phyloP scores from a whole-genome alignment of 306 rosid genomes.

The Quercus dentata region DNA sequence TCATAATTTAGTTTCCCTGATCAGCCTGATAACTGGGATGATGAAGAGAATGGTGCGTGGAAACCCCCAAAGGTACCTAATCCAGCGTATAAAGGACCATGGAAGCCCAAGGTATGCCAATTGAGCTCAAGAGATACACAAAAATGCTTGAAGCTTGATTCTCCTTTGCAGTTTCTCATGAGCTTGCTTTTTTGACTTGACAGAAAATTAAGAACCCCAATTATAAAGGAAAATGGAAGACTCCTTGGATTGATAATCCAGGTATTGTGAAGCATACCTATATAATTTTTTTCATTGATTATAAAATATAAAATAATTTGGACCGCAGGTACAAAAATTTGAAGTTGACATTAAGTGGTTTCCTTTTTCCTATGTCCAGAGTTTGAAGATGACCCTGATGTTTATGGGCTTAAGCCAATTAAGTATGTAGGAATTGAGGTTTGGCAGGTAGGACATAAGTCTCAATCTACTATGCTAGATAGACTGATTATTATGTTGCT shows the following conservation, averaged over 20 bases:
- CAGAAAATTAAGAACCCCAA: conserved; percentile 50
- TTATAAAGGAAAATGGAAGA: conserved; percentile 64
- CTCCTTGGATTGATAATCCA: conserved; percentile 58
- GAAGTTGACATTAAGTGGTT: conserved; percentile 6
- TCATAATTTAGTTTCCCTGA: conserved; percentile 6
- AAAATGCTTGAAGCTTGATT: not conserved
- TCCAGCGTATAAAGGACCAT: conserved; percentile 93
- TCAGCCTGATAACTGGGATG: conserved; percentile 92
- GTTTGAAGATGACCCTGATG: conserved; percentile 59
- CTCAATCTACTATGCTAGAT: conserved; percentile 1
- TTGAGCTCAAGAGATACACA: conserved; percentile 19
- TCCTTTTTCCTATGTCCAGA: conserved; percentile 28
- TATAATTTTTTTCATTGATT: conserved; percentile 14
- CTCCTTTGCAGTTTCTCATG: conserved; percentile 13
- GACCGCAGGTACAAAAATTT: not conserved
- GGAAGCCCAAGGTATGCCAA: conserved; percentile 76
- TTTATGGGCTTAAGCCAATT: conserved; percentile 57
- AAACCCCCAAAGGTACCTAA: conserved; percentile 88
- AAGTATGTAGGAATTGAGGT: conserved; percentile 57
- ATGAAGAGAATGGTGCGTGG: conserved; percentile 88
- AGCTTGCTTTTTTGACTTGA: conserved; percentile 17
- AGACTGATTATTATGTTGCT: conserved; percentile 4
- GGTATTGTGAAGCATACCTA: conserved; percentile 25
- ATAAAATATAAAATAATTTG: not conserved
- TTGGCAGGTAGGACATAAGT: conserved; percentile 52